Evolutionary conservation across 768 basidiomycete species (phyloP).

Genomic region (Macrocybe gigantea): DNA sequence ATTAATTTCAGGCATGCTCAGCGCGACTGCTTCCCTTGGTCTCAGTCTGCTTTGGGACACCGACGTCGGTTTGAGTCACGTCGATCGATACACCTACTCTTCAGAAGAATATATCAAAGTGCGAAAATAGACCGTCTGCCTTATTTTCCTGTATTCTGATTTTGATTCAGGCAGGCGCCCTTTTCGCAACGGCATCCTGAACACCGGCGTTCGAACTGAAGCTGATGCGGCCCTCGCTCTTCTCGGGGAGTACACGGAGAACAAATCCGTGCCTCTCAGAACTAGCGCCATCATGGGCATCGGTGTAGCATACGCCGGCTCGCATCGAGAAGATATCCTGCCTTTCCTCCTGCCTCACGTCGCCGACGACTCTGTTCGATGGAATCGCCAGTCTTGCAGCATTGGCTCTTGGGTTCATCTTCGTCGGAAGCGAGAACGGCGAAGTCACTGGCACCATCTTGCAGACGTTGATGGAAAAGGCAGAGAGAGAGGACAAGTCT

Average conservation of each 20-base stretch:
- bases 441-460: constrained; percentile 87
- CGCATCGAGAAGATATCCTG: constrained; percentile 82
- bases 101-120: constrained; percentile 95
- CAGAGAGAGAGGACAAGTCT: constrained; percentile 57
- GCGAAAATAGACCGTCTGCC: not conserved
- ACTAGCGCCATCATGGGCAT: constrained; percentile 89
- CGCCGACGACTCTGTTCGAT: constrained; percentile 79
- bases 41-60: constrained; percentile 94
- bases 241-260: constrained; percentile 84
- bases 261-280: constrained; percentile 77
- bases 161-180: constrained; percentile 68
- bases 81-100: constrained; percentile 97
- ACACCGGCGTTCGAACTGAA: constrained; percentile 85
- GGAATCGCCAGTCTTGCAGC: constrained; percentile 87
- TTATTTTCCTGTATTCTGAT: not conserved
- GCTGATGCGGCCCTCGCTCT: constrained; percentile 90
- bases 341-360: constrained; percentile 74
- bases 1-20: constrained; percentile 74
- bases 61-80: constrained; percentile 86
- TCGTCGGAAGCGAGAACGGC: constrained; percentile 91
- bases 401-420: constrained; percentile 89
- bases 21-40: constrained; percentile 91
- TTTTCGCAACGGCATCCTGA: constrained; percentile 94
- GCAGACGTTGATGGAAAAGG: constrained; percentile 85
- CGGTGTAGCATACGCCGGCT: constrained; percentile 92